Evolutionary conservation across 2,329 filamentous ascomycete genomes (phyloP), one percentile per base, ranked within the genome.

Genomic region (Microcyclospora tardicrescens): DNA sequence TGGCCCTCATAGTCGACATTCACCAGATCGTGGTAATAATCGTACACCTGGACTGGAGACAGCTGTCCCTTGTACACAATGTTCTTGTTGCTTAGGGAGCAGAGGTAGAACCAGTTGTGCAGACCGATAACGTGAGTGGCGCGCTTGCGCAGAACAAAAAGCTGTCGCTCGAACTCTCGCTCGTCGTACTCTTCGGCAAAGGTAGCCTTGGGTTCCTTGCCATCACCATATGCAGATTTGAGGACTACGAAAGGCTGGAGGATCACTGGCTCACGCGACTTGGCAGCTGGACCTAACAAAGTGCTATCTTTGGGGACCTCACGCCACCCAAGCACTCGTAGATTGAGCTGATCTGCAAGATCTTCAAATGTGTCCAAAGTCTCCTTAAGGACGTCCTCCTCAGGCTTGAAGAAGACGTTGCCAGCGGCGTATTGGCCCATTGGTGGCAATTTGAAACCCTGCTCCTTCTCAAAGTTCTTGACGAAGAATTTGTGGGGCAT

Each of bases 41-140:
- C 82, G 67, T 96, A 96, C 37, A 96, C 89, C 69, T 96, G 89
- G 24, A 89, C 77, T 16, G 89, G 89, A 33, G 89, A 82, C 49
- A 96, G 72, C 62, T 96, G 91, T 47, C 89, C 89, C 73, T 96
- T 96, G 75, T 96, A 96, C 43, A 96, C 84, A 65, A 96, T 96
- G 69, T 96, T 96, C 67, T 87, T 87, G 77, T 94, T 95, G 63
- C 80, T 91, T 50, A 96, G 68, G 36, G 86, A 94, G 73, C 89
- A 96, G 42, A 96, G 72, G 63, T 96, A 96, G 72, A 96, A 96
- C 89, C 89, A 96, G 64, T 95, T 95, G 65, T 93, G 85, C 40
- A 95, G 74, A 43, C 89, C 87, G 59, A 95, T 91, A 55, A 85
- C 82, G 68, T 95, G 86, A 35, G 87, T 94, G 38, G 87, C 82